A percentile compares a stretch with the other conserved stretches of the same genome.
These are phyloP conservation scores for Suhomyces ambrosiae DNA, from an alignment of 1,139 yeast genomes.

Conservation along the genomic window DNA sequence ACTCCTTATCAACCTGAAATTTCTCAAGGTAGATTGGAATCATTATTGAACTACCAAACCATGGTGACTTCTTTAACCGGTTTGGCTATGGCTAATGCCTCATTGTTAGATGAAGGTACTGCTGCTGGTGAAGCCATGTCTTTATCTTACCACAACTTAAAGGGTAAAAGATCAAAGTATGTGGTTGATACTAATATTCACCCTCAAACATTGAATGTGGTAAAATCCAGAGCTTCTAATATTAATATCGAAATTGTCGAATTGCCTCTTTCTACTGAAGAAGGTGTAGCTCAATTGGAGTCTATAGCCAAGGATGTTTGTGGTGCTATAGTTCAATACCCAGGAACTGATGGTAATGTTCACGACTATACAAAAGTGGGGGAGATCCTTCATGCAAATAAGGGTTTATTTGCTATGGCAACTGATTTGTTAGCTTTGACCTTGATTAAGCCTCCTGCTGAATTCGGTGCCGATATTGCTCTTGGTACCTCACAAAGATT, in stretches of 20 bases:
- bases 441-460: constrained; percentile 77
- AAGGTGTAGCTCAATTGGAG: constrained; percentile 47
- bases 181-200: constrained; percentile 78
- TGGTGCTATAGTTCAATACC: constrained; percentile 90
- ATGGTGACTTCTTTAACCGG: constrained; percentile 88
- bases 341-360: constrained; percentile 82
- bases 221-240: constrained; percentile 77
- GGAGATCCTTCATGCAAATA: constrained; percentile 65
- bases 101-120: constrained; percentile 92
- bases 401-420: constrained; percentile 82
- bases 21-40: constrained; percentile 93
- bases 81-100: constrained; percentile 88
- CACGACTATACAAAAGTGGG: constrained; percentile 56
- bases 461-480: constrained; percentile 89
- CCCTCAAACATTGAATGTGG: constrained; percentile 82
- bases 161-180: constrained; percentile 67
- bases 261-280: constrained; percentile 54
- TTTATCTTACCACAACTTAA: constrained; percentile 67
- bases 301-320: constrained; percentile 49
- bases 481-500: constrained; percentile 93
- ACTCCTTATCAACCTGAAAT: constrained; percentile 99
- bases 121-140: constrained; percentile 99
- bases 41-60: constrained; percentile 88
- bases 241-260: constrained; percentile 66
- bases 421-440: constrained; percentile 90